Base-by-base conservation (phyloP, 192 early-diverging fungal species). In the Coemansia sp. region DNA sequence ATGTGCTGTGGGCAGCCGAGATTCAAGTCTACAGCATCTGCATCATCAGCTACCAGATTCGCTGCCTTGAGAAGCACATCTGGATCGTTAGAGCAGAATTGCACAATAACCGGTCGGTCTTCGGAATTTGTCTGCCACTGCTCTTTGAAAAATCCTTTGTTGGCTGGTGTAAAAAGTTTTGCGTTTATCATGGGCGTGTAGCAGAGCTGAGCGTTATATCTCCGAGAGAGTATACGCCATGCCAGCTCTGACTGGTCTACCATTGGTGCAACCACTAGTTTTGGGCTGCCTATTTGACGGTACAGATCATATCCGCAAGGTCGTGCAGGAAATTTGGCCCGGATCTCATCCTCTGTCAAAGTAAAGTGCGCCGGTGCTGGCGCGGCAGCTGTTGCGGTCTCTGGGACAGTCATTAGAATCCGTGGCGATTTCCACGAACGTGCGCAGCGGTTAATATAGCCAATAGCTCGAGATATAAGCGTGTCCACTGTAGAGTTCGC, bases 141-240 rank as follows among this genome's bases (percentile, higher is more conserved):
- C 60, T 94, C 92, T n/a, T 80, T 62, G 38, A 86, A 78, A 68
- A 92, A 94, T 60, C 82, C 86, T 64, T 80, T 60, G 30, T 71
- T 64, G 5, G 83, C 79, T 28, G 93, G 87, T 53, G 79, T 69
- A 74, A 99, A 99, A 14, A 94, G 58, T 50, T 86, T 86, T 5
- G 96, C 94, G 62, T 99, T 92, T 69, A 98, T 91, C 97, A 98
- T 98, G 50, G 97, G 97, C 10, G 97, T 98, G 76, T 94, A 98
- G 79, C 94, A 96, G 6, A 98, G 78, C 0, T 96, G 73, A 2
- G 94, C 90, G 47, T 83, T 86, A 69, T 98, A 93, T 5, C 92
- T 88, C 49, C 91, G 84, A 6, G 90, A 91, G 28, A 99, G 88
- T 7, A 96, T 84, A 32, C 97, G 83, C 96, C 96, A 99, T 2